Evolutionary conservation across 192 early-diverging fungal species (phyloP).

Genomic region (Chytriomyces hyalinus): DNA sequence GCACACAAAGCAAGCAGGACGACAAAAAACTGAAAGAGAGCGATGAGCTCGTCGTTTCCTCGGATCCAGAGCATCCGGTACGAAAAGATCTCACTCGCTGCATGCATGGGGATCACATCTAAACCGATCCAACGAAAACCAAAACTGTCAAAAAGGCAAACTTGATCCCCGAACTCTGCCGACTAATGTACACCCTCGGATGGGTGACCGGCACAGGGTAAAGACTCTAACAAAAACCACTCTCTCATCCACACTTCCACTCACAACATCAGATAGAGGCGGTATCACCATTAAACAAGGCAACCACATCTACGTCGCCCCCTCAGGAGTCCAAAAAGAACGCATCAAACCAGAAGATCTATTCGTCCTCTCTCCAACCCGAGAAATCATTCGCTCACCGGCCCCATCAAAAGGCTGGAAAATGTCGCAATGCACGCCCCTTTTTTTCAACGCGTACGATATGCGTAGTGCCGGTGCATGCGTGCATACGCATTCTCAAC

Average conservation of each 20-base stretch:
- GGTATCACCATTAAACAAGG: constrained; percentile 44
- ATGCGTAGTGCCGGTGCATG: constrained; percentile 85
- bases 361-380: constrained; percentile 79
- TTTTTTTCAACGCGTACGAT: constrained; percentile 93
- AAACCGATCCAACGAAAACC: constrained; percentile 12
- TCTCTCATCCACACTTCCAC: not conserved
- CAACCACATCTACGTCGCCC: constrained; percentile 85
- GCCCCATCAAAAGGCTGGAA: constrained; percentile 57
- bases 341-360: constrained; percentile 83
- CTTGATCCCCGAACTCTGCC: constrained; percentile 92
- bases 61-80: constrained; percentile 41
- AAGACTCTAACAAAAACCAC: not conserved
- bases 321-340: constrained; percentile 95
- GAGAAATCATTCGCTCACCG: constrained; percentile 72
- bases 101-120: not conserved
- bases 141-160: constrained; percentile 53
- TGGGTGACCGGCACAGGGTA: constrained; percentile 97
- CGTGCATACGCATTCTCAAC: constrained; percentile 96
- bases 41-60: constrained; percentile 28
- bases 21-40: not conserved
- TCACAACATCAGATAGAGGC: not conserved
- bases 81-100: not conserved
- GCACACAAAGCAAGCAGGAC: too few species aligned
- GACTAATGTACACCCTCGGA: constrained; percentile 84
- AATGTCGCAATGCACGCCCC: constrained; percentile 91